Evolutionary conservation across 257 asterid species (phyloP), one percentile per base, ranked within the genome.

Genomic region (Lantana camara): DNA sequence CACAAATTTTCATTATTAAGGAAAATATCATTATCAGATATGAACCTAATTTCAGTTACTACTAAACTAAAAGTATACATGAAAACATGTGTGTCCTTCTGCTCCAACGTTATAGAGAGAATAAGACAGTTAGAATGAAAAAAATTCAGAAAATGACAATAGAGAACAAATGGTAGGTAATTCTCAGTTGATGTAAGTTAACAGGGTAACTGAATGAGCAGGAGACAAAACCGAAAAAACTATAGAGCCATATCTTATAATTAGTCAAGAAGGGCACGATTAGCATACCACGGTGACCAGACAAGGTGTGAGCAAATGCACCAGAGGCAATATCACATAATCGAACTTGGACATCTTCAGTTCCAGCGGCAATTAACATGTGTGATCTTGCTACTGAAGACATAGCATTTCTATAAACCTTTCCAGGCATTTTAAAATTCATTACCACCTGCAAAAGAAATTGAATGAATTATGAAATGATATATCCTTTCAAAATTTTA

Each of bases 341-440:
- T 64, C 99, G 96, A 73, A 94, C 97, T 84, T 94, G 97, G 72
- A 90, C 99, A 75, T 94, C 99, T 74, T 94, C 99, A 59, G 95
- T 83, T 69, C 96, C 99, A 67, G 96, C 79, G 65, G 99, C 99
- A 75, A 94, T 86, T 54, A 94, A 78, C 97, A 88, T 94, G 76
- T 94, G 99, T 48, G 97, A 80, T 62, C 81, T 83, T 49, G 99
- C 92, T 70, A 86, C 51, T 7, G 96, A 42, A 70, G 99, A 94
- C 97, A 94, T 94, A 15, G 95, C 97, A 68, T 72, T 84, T 81
- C 77, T 81, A 69, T 94, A 86, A 67, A 94, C 99, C 86, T 94
- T 94, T 67, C 99, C 99, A 44, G 99, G 99, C 99, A 94, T 82
- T 77, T 82, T 94, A 62, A 94, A 94, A 71, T 84, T 79, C 77